Evolutionary conservation across 2,329 filamentous ascomycete species (phyloP).

Genomic region (Fusarium poae): DNA sequence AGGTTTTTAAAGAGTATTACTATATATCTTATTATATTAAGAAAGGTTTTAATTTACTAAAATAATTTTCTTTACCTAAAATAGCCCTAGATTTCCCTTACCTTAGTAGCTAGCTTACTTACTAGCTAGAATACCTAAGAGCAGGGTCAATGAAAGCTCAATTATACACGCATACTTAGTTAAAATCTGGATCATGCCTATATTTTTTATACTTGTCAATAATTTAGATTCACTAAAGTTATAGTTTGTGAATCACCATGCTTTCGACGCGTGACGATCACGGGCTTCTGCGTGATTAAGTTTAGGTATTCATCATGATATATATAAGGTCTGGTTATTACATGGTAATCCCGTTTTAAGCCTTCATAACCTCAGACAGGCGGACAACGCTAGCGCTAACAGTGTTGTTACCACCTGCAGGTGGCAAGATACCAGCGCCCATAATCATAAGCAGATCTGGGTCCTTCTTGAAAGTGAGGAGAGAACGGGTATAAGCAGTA

Average conservation of each 20-base stretch:
- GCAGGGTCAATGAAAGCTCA: no score
- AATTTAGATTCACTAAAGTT: no score
- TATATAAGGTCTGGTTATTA: not conserved
- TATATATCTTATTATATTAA: no score
- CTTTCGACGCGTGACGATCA: not conserved
- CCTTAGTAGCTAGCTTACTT: no score
- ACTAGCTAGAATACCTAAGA: no score
- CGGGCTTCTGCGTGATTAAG: not conserved
- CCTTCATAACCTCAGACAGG: constrained; percentile 48
- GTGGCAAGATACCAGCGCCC: constrained; percentile 61
- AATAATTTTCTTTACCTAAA: no score
- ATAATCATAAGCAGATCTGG: constrained; percentile 58
- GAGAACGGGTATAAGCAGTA: constrained; percentile 55
- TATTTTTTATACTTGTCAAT: no score
- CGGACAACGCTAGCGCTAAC: constrained; percentile 55
- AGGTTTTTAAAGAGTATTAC: no score
- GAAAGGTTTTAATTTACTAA: no score
- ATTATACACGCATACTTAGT: no score
- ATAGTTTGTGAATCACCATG: not conserved
- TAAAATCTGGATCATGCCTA: no score
- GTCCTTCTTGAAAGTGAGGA: constrained; percentile 54
- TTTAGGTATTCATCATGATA: not conserved
- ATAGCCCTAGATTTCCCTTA: no score
- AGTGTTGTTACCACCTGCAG: constrained; percentile 59
- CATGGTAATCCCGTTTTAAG: not conserved